These are phyloP conservation scores for Phytophthora rubi DNA, from an alignment of 352 stramenopile species.

Conservation along the genomic window DNA sequence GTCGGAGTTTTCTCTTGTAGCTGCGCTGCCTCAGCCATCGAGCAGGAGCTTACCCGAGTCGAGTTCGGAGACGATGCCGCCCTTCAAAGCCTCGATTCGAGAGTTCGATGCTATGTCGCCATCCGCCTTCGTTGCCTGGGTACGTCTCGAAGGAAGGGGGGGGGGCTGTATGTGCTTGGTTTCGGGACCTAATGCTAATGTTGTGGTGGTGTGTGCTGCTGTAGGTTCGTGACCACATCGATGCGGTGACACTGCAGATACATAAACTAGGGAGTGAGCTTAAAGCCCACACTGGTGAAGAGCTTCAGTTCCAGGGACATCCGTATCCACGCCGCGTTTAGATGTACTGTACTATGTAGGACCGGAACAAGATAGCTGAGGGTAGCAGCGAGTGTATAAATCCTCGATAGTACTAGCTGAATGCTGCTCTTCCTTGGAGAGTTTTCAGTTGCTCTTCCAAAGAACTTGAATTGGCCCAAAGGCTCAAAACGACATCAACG, in stretches of 20 bases:
- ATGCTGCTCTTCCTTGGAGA: no score
- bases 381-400: no score
- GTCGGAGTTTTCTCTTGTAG: conserved; percentile 45
- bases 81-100: conserved; percentile 8
- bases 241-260: conserved; percentile 52
- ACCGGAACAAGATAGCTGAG: no score
- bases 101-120: conserved; percentile 40
- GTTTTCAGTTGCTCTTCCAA: no score
- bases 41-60: background rate
- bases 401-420: no score
- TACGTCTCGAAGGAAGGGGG: conserved; percentile 13
- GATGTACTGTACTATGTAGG: background rate
- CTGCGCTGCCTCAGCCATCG: conserved; percentile 27
- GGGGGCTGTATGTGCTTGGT: no score
- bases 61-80: conserved; percentile 1
- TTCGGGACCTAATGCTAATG: background rate
- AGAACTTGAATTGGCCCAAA: no score
- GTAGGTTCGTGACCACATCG: conserved; percentile 51
- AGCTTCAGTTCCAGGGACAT: conserved; percentile 67
- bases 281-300: conserved; percentile 59
- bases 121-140: conserved; percentile 49
- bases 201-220: background rate
- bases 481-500: conserved; percentile 1
- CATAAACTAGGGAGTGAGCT: conserved; percentile 47
- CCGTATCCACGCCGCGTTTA: conserved; percentile 45